These are phyloP conservation scores for Rhododendron ovatum DNA, from an alignment of 148 eudicot genomes.

Conservation along the genomic window DNA sequence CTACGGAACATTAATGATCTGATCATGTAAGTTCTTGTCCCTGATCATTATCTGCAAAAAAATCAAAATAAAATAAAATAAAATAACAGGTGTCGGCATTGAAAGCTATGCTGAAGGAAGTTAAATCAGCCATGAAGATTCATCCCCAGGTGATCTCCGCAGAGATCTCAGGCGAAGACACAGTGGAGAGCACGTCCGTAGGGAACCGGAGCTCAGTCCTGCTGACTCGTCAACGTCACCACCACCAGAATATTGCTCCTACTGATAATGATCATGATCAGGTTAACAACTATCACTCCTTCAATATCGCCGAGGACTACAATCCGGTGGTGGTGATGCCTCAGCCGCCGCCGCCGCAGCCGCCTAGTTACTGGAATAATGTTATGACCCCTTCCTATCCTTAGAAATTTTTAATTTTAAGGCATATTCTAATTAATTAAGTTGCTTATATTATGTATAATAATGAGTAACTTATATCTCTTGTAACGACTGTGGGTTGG, in stretches of 20 bases:
- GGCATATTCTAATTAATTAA: not conserved
- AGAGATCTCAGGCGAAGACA: slow-evolving; percentile 49
- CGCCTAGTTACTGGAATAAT: slow-evolving; percentile 35
- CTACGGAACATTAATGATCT: not conserved
- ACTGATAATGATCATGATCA: not conserved
- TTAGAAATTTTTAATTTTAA: not conserved
- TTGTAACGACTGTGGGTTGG: not conserved
- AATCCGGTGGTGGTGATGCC: slow-evolving; percentile 10
- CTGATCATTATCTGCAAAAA: too few species aligned
- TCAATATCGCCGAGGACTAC: slow-evolving; percentile 22
- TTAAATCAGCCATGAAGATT: slow-evolving; percentile 21
- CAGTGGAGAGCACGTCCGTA: slow-evolving; percentile 49
- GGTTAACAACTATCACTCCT: slow-evolving; percentile 16
- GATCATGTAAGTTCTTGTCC: not conserved
- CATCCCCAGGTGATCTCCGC: slow-evolving; percentile 32
- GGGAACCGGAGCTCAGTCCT: slow-evolving; percentile 9
- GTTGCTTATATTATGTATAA: not conserved
- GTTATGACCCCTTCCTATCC: slow-evolving; percentile 26
- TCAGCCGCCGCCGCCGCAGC: not conserved
- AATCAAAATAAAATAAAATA: slow-evolving; percentile 4
- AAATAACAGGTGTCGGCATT: slow-evolving; percentile 40
- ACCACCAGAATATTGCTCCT: not conserved
- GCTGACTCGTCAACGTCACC: not conserved
- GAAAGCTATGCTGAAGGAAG: slow-evolving; percentile 46
- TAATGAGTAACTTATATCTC: not conserved